Evolutionary conservation across 129 eudicot genomes (phyloP), one percentile per base, ranked within the genome.

Genomic region (Tagetes patula): DNA sequence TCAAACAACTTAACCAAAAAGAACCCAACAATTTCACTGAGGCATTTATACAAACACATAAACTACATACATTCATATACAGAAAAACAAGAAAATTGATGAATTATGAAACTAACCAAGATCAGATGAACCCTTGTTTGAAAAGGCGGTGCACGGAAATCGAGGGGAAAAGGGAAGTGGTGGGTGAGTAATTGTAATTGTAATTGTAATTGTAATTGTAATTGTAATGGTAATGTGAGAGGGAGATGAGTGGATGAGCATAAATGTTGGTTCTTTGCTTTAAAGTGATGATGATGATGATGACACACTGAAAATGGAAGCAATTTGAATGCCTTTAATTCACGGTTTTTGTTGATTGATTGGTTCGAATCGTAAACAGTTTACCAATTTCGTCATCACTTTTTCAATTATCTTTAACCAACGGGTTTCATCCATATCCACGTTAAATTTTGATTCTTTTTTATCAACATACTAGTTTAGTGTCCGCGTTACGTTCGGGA

Each of bases 241-340:
- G 72, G 9, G 27, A 65, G 65, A 36, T 47, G 74, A 76, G 80
- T 76, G 75, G 80, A 76, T 76, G 80, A 40, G 69, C 75, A 76
- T 68, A 76, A 68, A 76, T 76, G 80, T 65, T 39, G 59, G 77
- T 52, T 63, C 48, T 34, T 52, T 59, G 3, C 69, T 76, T 76
- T 67, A 58, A 76, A 68, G 69, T 76, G 60, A 68, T 75, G 79
- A 65, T 43, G 27, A 20, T 20, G 47, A 43, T 58, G 71, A 66
- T 46, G 73, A 68, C 42, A 33, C 66, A 11, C 20, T 47, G 80
- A 61, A 76, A 76, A 43, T 56, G 74, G 68, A 45, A 45, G 74
- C 65, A 36, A 67, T 75, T 75, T 45, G 27, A 20, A 20, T 20
- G 65, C 64, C 60, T 69, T 60, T 60, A 60, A 60, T 33, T 60